Percentiles rank a stretch among this genome's conserved stretches.
phyloP scores from a whole-genome alignment of 495 filamentous ascomycete species.

The Penicillium goetzii region DNA sequence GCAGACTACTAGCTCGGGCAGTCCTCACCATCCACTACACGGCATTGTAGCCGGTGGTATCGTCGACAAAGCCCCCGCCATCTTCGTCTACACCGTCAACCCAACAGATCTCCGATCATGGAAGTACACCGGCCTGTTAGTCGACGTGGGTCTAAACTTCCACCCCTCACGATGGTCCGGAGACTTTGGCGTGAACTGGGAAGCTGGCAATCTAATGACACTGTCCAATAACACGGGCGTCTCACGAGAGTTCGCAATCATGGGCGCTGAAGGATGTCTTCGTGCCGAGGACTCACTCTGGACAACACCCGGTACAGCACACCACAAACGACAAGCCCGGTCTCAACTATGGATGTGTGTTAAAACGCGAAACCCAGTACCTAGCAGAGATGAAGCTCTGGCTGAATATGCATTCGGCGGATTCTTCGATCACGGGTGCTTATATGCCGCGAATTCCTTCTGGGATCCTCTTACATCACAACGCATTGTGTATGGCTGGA shows the following conservation, averaged over 20 bases:
- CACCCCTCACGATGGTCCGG: constrained; percentile 51
- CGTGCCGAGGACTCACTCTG: constrained; percentile 10
- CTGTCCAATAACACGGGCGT: constrained; percentile 40
- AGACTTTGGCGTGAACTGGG: constrained; percentile 60
- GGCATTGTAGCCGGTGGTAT: constrained; percentile 59
- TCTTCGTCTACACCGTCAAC: constrained; percentile 57
- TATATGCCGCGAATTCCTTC: constrained; percentile 46
- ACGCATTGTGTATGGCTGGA: constrained; percentile 42
- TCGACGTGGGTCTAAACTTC: constrained; percentile 48
- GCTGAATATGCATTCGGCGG: constrained; percentile 36
- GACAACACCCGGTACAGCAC: constrained; percentile 16
- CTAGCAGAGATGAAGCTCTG: constrained; percentile 14
- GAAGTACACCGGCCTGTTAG: constrained; percentile 54
- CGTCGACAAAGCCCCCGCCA: constrained; percentile 47
- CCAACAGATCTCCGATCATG: constrained; percentile 51
- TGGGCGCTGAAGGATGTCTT: constrained; percentile 53
- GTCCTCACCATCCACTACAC: constrained; percentile 41
- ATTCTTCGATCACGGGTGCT: constrained; percentile 43
- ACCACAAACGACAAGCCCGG: constrained; percentile 30
- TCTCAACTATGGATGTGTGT: constrained; percentile 44
- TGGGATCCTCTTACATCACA: constrained; percentile 38
- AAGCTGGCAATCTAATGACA: constrained; percentile 56
- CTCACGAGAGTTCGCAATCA: constrained; percentile 50
- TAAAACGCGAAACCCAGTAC: constrained; percentile 8
- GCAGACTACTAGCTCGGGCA: constrained; percentile 34